Evolutionary conservation across 768 basidiomycete genomes (phyloP), one percentile per base, ranked within the genome.

Genomic region (Holtermannia corniformis): DNA sequence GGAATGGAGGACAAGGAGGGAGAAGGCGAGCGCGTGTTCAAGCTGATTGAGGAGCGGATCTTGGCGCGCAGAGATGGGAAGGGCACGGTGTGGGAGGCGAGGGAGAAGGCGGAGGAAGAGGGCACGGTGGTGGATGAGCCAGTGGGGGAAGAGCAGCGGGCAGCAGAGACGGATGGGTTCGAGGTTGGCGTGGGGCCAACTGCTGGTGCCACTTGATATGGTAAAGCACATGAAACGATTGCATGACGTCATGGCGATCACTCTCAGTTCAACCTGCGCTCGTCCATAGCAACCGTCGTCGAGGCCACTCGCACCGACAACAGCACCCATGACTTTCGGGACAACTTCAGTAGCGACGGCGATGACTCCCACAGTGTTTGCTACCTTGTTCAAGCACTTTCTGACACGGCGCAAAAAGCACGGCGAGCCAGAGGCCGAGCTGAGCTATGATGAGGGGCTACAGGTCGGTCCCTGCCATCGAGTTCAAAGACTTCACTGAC

Each of bases 361-460:
- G n/a, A 65, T 69, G 1, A 67, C 73, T 0, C 72, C 72, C 1
- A 62, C 66, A 2, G 71, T 71, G 27, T 55, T 70, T 5, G 59
- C 57, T 2, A 66, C 67, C 13, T 73, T 72, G 57, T 59, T 74
- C 52, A 51, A 51, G 1, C 71, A 70, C 46, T 52, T 72, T 41
- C 46, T 67, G 13, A 47, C 58, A 11, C 52, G 59, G 16, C 55
- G 61, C 2, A 63, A 57, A 37, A 54, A 63, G 22, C 60, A 60
- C 7, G 60, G 63, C 37, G 60, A 56, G 40, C 48, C 63, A 24
- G 51, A 61, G 56, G 57, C 64, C 22, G 60, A 74, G 44, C 44
- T 74, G 46, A 62, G 55, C 27, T 74, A 72, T 51, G 67, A 72
- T 44, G 73, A 73, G 53, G 71, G 67, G 14, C 27, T 2, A 44